These are phyloP conservation scores for Crepidotus variabilis DNA, from an alignment of 768 basidiomycete species.

Conservation along the genomic window DNA sequence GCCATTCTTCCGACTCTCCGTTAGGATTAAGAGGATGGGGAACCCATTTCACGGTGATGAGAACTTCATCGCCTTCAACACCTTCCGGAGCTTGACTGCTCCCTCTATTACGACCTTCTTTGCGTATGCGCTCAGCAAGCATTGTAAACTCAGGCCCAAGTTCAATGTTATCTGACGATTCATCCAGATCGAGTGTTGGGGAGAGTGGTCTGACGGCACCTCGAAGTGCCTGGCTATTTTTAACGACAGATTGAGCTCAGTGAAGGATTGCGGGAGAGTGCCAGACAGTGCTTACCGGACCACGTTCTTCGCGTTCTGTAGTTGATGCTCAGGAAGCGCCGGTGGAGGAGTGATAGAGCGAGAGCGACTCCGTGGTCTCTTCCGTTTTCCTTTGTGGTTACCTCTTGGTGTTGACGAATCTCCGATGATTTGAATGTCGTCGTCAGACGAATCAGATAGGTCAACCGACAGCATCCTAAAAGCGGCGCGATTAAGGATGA, in stretches of 20 bases:
- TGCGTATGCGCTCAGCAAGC: conserved; percentile 12
- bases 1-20: conserved; percentile 38
- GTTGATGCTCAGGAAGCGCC: conserved; percentile 45
- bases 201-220: conserved; percentile 39
- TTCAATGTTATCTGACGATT: conserved; percentile 18
- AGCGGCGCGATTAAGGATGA: neutral
- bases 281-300: conserved; percentile 45
- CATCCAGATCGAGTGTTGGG: conserved; percentile 33
- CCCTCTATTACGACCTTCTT: conserved; percentile 19
- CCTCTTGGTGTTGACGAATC: conserved; percentile 23
- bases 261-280: neutral
- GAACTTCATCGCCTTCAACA: conserved; percentile 34
- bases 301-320: conserved; percentile 53
- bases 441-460: conserved; percentile 42
- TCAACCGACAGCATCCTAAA: conserved; percentile 37
- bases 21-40: conserved; percentile 54
- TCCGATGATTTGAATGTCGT: conserved; percentile 33
- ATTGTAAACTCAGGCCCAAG: conserved; percentile 17
- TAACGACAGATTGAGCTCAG: neutral
- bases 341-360: conserved; percentile 78
- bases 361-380: conserved; percentile 57
- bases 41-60: conserved; percentile 58
- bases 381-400: conserved; percentile 30
- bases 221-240: conserved; percentile 45
- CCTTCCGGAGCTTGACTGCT: conserved; percentile 22